Evolutionary conservation across 768 basidiomycete species (phyloP).

Genomic region (Serendipita sp.): DNA sequence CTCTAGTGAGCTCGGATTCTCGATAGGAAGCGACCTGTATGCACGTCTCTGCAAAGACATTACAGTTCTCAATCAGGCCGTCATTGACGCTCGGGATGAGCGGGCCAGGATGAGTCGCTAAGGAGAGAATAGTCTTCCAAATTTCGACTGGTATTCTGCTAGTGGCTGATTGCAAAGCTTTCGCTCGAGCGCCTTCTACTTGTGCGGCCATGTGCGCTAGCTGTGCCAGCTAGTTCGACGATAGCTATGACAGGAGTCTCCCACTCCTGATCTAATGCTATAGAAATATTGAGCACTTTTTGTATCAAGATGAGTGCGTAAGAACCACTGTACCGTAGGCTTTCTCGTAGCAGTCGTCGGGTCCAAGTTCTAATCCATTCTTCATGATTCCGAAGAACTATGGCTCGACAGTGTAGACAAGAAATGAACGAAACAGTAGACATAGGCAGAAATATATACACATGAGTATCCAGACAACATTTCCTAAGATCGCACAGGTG

Average conservation of each 20-base stretch:
- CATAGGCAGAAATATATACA: not conserved
- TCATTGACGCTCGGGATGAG: not conserved
- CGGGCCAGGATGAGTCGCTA: not conserved
- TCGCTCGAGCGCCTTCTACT: not conserved
- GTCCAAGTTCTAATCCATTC: too few species aligned
- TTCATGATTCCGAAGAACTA: too few species aligned
- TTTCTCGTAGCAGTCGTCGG: too few species aligned
- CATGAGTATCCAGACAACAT: not conserved
- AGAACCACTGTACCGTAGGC: too few species aligned
- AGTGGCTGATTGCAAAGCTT: too few species aligned
- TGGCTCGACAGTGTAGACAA: not conserved
- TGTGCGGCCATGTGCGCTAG: not conserved
- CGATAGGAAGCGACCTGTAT: not conserved
- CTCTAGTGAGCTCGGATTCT: not conserved
- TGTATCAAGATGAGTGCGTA: too few species aligned
- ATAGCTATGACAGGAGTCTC: too few species aligned
- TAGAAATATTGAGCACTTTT: too few species aligned
- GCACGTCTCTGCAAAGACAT: not conserved
- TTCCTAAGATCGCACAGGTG: slow-evolving; percentile 19
- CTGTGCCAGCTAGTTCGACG: not conserved
- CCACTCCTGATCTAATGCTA: too few species aligned
- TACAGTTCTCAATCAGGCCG: not conserved
- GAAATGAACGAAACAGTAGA: not conserved
- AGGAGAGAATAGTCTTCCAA: not conserved
- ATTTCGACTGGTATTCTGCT: not conserved